These are phyloP conservation scores for Neurospora sp. DNA, from an alignment of 495 filamentous ascomycete species.

Conservation along the genomic window DNA sequence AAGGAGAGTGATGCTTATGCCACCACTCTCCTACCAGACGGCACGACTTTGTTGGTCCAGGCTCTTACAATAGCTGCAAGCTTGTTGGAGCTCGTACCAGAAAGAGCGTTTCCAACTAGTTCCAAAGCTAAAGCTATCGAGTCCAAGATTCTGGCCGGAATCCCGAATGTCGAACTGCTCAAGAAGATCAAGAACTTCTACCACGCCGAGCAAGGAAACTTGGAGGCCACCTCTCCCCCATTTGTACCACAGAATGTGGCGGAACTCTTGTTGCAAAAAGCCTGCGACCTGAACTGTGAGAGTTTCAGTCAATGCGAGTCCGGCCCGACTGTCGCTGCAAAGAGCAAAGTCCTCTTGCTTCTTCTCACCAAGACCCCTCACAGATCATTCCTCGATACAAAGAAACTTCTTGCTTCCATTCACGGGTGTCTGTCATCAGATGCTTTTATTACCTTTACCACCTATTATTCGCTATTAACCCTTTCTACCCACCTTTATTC, in stretches of 20 bases:
- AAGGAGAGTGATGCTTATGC: conserved; percentile 14
- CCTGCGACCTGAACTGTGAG: conserved; percentile 42
- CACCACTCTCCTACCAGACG: not conserved
- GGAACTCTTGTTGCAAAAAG: conserved; percentile 53
- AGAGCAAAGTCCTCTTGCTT: conserved; percentile 44
- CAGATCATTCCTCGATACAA: conserved; percentile 42
- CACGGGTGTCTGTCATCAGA: conserved; percentile 29
- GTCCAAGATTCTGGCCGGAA: conserved; percentile 19
- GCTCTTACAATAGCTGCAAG: conserved; percentile 44
- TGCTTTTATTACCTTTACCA: conserved; percentile 30
- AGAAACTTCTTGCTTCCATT: conserved; percentile 47
- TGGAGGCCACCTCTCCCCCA: conserved; percentile 42
- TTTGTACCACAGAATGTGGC: conserved; percentile 47
- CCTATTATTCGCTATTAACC: conserved; percentile 52
- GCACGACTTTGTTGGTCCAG: conserved; percentile 17
- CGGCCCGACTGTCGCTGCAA: conserved; percentile 29
- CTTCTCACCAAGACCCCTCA: conserved; percentile 47
- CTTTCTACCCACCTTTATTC: conserved; percentile 54
- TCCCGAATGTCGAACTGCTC: conserved; percentile 42
- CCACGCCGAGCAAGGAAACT: conserved; percentile 43
- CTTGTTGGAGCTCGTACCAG: conserved; percentile 57
- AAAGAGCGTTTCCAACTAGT: conserved; percentile 51
- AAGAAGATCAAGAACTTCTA: conserved; percentile 59
- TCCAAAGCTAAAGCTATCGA: conserved; percentile 16
- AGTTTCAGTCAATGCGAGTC: conserved; percentile 28